A percentile compares a stretch with the other conserved stretches of the same genome.
Evolutionary conservation across 2,329 filamentous ascomycete species (phyloP).

Genomic region (Ceratocystis cacaofunesta): DNA sequence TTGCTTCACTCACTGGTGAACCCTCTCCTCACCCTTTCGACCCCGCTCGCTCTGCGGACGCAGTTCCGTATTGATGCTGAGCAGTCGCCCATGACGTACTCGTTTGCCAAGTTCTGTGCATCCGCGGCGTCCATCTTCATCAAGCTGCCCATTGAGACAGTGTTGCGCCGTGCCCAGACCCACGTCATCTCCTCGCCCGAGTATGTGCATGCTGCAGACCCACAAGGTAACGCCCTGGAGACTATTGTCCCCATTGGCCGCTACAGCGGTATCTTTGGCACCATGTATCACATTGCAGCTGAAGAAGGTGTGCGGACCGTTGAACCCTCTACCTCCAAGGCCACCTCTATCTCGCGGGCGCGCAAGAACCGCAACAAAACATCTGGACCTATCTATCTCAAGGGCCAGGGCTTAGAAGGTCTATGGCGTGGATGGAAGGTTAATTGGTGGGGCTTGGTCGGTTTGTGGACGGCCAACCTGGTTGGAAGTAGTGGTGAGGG

Average conservation of each 20-base stretch:
- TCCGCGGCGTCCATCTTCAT: slow-evolving; percentile 69
- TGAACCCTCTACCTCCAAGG: slow-evolving; percentile 18
- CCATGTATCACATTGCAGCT: slow-evolving; percentile 72
- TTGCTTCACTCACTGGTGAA: slow-evolving; percentile 74
- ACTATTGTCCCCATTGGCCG: slow-evolving; percentile 67
- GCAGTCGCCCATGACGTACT: slow-evolving; percentile 67
- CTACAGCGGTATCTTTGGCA: slow-evolving; percentile 78
- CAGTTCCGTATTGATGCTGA: slow-evolving; percentile 72
- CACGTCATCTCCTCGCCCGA: slow-evolving; percentile 45
- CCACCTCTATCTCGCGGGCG: slow-evolving; percentile 9
- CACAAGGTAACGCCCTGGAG: slow-evolving; percentile 35
- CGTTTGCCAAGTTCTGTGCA: slow-evolving; percentile 64
- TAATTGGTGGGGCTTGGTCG: slow-evolving; percentile 62
- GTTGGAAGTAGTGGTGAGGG: slow-evolving; percentile 47
- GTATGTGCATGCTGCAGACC: slow-evolving; percentile 36
- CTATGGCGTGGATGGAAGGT: slow-evolving; percentile 64
- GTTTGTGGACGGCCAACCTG: slow-evolving; percentile 55
- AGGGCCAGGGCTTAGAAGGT: slow-evolving; percentile 53
- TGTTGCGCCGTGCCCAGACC: slow-evolving; percentile 77
- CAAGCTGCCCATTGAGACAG: slow-evolving; percentile 82
- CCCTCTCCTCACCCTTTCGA: slow-evolving; percentile 65
- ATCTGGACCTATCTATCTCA: slow-evolving; percentile 33
- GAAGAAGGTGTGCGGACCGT: slow-evolving; percentile 58
- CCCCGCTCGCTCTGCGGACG: slow-evolving; percentile 73
- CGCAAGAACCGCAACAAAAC: slow-evolving; percentile 18